Evolutionary conservation across 2,329 filamentous ascomycete species (phyloP).

Genomic region (Penicillium rolfsii): DNA sequence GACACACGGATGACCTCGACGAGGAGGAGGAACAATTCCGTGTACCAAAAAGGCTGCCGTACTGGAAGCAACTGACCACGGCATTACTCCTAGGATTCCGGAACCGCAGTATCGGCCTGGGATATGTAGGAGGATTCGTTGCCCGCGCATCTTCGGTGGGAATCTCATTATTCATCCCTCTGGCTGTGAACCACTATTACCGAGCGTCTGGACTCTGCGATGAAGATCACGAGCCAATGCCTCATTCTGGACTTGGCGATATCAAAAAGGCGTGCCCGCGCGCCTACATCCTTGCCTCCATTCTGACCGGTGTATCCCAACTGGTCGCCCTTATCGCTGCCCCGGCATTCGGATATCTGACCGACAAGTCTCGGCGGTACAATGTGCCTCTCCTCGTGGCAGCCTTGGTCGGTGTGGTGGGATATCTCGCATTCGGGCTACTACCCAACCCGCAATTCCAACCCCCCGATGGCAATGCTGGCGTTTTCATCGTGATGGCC

Average conservation of each 20-base stretch:
- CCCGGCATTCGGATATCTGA: constrained; percentile 83
- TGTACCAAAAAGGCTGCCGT: constrained; percentile 24
- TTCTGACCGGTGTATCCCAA: constrained; percentile 87
- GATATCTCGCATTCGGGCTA: constrained; percentile 76
- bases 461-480: constrained; percentile 67
- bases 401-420: constrained; percentile 72
- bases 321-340: constrained; percentile 82
- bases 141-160: constrained; percentile 92
- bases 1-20: constrained; percentile 12
- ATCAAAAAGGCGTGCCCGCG: constrained; percentile 82
- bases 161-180: constrained; percentile 90
- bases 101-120: constrained; percentile 78
- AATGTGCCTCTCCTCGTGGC: constrained; percentile 76
- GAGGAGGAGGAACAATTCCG: neutral
- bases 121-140: constrained; percentile 92
- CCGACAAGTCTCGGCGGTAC: constrained; percentile 66
- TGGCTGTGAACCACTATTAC: constrained; percentile 91
- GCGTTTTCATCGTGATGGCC: constrained; percentile 75
- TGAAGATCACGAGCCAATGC: constrained; percentile 38
- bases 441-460: constrained; percentile 75
- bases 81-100: constrained; percentile 71
- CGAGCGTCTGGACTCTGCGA: constrained; percentile 78
- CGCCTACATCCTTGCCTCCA: constrained; percentile 85
- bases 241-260: constrained; percentile 52
- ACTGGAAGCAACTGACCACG: constrained; percentile 61